Evolutionary conservation across 2,329 filamentous ascomycete species (phyloP), one percentile per base, ranked within the genome.

Genomic region (Bimuria novae-zelandiae): DNA sequence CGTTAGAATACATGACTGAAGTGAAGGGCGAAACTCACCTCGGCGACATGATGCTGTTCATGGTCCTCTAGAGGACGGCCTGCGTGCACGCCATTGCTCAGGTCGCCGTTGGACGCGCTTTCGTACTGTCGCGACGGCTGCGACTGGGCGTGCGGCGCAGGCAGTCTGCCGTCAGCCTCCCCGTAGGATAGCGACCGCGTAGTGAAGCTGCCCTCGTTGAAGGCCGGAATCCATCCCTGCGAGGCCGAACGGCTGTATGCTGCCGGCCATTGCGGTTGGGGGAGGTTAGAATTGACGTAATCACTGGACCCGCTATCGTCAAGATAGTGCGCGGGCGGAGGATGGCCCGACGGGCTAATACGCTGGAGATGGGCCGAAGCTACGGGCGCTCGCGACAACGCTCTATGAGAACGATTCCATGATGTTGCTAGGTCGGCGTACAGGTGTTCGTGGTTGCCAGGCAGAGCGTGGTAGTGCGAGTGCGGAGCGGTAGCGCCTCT

Each of bases 381-480:
- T 22, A 23, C 48, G 39, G 53, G 23, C 2, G 55, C 49, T 50
- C 61, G 64, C 56, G 65, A 59, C 54, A 61, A 52, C 51, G 61
- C 55, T 49, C 63, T 54, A 32, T 54, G 55, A 52, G 54, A 50
- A 44, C 56, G 51, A 42, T 63, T 61, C 68, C 67, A 71, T 56
- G 64, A 52, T 22, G 64, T 51, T 32, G 61, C 56, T 42, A 65
- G 59, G 41, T 52, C 32, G 30, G 62, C 61, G 56, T 63, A 64
- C 48, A 66, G 51, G 43, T 65, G 60, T 32, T 67, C 64, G 56
- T 65, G 56, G 51, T 47, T 49, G 56, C 48, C 47, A 46, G 59
- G 50, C 45, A 63, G 56, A 42, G 61, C 46, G 40, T 61, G 64
- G 63, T 67, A 66, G 62, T 66, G 67, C 57, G 65, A 64, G 49